These are phyloP conservation scores for Arthrobotrys pseudoclavata DNA, from an alignment of 2,329 filamentous ascomycete genomes.

Conservation along the genomic window DNA sequence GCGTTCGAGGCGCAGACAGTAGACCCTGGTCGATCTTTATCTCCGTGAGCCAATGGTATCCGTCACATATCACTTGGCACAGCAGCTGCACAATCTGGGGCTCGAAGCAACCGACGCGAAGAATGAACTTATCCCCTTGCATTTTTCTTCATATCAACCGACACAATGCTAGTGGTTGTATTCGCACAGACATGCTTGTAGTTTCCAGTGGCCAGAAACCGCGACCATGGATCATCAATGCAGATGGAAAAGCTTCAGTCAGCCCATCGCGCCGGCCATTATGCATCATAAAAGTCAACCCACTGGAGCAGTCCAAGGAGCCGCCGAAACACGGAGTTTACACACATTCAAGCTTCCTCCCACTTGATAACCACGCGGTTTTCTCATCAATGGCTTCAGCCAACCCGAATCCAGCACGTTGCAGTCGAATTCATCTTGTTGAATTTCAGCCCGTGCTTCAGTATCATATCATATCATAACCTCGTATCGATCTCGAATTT, in stretches of 20 bases:
- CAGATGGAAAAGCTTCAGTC: conserved; percentile 7
- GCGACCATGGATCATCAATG: neutral
- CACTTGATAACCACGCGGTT: conserved; percentile 17
- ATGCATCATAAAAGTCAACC: neutral
- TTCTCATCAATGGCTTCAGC: conserved; percentile 5
- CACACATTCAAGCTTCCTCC: conserved; percentile 20
- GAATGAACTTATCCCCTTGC: conserved; percentile 27
- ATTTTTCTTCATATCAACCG: conserved; percentile 10
- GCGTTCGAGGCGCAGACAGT: conserved; percentile 11
- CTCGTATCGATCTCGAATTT: conserved; percentile 8
- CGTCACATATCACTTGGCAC: neutral
- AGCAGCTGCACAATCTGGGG: conserved; percentile 1
- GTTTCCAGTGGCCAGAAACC: conserved; percentile 3
- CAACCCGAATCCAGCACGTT: neutral
- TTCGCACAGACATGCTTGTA: conserved; percentile 13
- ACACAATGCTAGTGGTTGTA: conserved; percentile 12
- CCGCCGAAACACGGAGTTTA: conserved; percentile 54
- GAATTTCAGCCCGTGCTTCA: conserved; percentile 1
- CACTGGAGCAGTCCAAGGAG: neutral
- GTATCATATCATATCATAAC: neutral
- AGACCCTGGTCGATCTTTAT: conserved; percentile 1
- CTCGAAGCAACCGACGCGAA: conserved; percentile 29
- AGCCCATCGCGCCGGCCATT: neutral
- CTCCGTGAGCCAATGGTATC: conserved; percentile 39
- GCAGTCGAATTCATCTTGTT: neutral